These are phyloP conservation scores for Phytophthora cryptogea DNA, from an alignment of 352 stramenopile genomes.

Conservation along the genomic window DNA sequence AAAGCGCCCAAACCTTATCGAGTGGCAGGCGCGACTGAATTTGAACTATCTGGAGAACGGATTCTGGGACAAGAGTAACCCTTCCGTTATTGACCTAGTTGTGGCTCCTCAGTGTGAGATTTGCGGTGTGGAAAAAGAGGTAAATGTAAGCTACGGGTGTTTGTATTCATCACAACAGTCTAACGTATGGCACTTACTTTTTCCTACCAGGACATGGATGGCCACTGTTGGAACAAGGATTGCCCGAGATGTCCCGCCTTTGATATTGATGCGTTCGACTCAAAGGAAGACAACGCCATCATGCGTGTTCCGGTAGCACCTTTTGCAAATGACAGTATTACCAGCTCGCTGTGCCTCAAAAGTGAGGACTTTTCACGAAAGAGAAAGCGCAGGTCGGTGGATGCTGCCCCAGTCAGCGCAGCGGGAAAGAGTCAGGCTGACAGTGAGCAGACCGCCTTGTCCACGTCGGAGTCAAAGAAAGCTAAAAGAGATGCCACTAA, in stretches of 20 bases:
- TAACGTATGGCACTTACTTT: slow-evolving; percentile 7
- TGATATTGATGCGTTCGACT: slow-evolving; percentile 59
- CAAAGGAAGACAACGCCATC: slow-evolving; percentile 42
- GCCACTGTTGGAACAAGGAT: slow-evolving; percentile 75
- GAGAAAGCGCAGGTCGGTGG: slow-evolving; percentile 48
- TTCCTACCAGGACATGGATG: slow-evolving; percentile 51
- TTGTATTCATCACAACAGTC: slow-evolving; percentile 4
- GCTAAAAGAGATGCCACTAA: slow-evolving; percentile 42
- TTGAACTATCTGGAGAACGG: slow-evolving; percentile 63
- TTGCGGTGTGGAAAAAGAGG: slow-evolving; percentile 85
- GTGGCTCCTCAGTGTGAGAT: slow-evolving; percentile 80
- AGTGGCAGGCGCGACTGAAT: slow-evolving; percentile 77
- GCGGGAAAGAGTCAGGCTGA: slow-evolving; percentile 10
- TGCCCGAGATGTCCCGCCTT: slow-evolving; percentile 77
- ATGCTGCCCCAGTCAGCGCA: slow-evolving; percentile 4
- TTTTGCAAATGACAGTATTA: slow-evolving; percentile 58
- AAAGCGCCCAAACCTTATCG: slow-evolving; percentile 81
- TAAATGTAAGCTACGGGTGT: slow-evolving; percentile 23
- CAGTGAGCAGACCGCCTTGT: slow-evolving; percentile 6
- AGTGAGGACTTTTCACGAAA: slow-evolving; percentile 55
- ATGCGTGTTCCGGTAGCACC: slow-evolving; percentile 61
- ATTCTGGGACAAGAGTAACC: slow-evolving; percentile 57
- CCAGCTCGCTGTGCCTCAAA: slow-evolving; percentile 46
- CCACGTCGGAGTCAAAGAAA: slow-evolving; percentile 45
- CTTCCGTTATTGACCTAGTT: slow-evolving; percentile 63